Conservation (phyloP, 805 yeast species). For the Cyberlindnera americana region DNA sequence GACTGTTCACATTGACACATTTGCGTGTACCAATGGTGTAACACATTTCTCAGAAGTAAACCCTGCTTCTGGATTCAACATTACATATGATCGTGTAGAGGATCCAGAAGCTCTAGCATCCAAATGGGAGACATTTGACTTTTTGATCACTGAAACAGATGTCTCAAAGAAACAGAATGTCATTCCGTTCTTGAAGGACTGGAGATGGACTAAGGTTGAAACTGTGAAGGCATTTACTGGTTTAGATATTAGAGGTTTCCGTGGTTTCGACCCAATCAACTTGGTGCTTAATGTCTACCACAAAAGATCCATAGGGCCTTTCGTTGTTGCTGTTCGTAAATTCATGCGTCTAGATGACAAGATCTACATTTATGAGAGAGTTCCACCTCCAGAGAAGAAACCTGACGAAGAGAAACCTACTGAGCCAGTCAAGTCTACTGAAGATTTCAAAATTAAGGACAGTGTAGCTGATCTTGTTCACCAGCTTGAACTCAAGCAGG, state of each 20-base stretch:
- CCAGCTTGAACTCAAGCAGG: too few relatives aligned
- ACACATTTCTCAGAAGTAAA: slow-evolving; percentile 67
- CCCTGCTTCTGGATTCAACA: slow-evolving; percentile 23
- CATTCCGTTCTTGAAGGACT: slow-evolving; percentile 27
- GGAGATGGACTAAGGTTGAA: slow-evolving; percentile 43
- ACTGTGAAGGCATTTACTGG: slow-evolving; percentile 40
- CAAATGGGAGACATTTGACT: slow-evolving; percentile 49
- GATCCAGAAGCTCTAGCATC: slow-evolving; percentile 33
- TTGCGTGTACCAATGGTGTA: slow-evolving; percentile 86
- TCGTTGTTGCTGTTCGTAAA: slow-evolving; percentile 12
- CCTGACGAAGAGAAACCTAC: slow-evolving; percentile 1
- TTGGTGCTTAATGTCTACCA: slow-evolving; percentile 4
- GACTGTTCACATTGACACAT: slow-evolving; percentile 70
- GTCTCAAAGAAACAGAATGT: slow-evolving; percentile 5
- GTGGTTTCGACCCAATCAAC: slow-evolving; percentile 10
- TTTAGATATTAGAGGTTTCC: slow-evolving; percentile 28
- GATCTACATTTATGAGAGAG: slow-evolving; percentile 20
- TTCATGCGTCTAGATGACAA: slow-evolving; percentile 11
- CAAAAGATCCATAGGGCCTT: slow-evolving; percentile 16
- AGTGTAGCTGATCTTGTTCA: too few relatives aligned
- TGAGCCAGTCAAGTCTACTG: too few relatives aligned
- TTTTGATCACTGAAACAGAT: slow-evolving; percentile 41
- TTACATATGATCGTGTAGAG: slow-evolving; percentile 77
- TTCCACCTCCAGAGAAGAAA: slow-evolving; percentile 2
- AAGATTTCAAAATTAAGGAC: too few relatives aligned